Evolutionary conservation across 192 early-diverging fungal genomes (phyloP).

Genomic region (Rhizoclosmatium sp.): DNA sequence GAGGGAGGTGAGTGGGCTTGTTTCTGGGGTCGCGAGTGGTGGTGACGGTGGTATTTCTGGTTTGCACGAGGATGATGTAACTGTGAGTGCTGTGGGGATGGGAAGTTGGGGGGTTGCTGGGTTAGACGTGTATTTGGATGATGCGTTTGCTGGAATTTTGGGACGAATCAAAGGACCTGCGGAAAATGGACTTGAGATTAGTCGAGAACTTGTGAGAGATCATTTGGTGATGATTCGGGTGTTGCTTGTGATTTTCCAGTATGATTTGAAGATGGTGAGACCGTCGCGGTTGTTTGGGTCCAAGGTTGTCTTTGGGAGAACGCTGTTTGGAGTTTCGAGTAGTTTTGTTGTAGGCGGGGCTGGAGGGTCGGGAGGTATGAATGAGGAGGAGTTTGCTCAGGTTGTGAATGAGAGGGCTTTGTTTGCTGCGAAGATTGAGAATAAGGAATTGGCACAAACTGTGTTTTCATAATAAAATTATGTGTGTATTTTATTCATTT

Average conservation of each 20-base stretch:
- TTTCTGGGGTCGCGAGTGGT: constrained; percentile 25
- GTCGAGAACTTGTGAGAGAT: background rate
- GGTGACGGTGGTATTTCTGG: constrained; percentile 14
- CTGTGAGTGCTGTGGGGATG: constrained; percentile 31
- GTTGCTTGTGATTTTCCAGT: background rate
- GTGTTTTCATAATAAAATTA: constrained; percentile 7
- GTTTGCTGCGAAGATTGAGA: constrained; percentile 13
- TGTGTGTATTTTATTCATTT: background rate
- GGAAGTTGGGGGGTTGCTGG: background rate
- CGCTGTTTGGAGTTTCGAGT: background rate
- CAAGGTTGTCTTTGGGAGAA: constrained; percentile 2
- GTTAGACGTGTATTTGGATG: constrained; percentile 34
- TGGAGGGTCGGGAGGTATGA: background rate
- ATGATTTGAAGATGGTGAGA: constrained; percentile 35
- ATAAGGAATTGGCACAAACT: background rate
- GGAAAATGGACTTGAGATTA: background rate
- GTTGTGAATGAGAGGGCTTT: constrained; percentile 28
- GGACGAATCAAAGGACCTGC: background rate
- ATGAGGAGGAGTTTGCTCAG: background rate
- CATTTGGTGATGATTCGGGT: constrained; percentile 13
- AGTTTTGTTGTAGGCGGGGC: background rate
- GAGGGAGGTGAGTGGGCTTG: background rate
- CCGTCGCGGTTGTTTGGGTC: constrained; percentile 3
- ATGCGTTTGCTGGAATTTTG: constrained; percentile 36
- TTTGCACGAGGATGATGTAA: constrained; percentile 14